Conservation (phyloP, 352 stramenopile genomes). For the Globisporangium emineosum region DNA sequence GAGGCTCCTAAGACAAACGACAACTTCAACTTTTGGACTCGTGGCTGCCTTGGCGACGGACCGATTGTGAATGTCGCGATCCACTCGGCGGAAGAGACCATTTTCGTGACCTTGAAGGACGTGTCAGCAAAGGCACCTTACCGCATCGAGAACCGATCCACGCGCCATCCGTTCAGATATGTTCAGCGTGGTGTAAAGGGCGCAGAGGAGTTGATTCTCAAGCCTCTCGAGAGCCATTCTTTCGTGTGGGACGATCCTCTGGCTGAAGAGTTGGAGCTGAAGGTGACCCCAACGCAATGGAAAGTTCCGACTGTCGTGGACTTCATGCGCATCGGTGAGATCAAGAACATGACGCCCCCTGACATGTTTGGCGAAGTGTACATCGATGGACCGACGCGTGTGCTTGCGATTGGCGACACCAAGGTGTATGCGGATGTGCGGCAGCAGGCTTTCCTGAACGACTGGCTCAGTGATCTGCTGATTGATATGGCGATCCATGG, state of each 20-base stretch:
- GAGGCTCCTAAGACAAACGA: constrained; percentile 35
- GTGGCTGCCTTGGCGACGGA: constrained; percentile 63
- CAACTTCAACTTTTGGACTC: constrained; percentile 63
- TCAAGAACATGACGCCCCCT: constrained; percentile 48
- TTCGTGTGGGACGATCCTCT: constrained; percentile 83
- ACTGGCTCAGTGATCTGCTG: constrained; percentile 73
- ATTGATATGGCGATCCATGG: constrained; percentile 76
- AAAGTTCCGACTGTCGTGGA: constrained; percentile 73
- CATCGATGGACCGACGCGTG: constrained; percentile 76
- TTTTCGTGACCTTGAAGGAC: constrained; percentile 71
- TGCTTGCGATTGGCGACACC: constrained; percentile 77
- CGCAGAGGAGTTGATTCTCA: constrained; percentile 63
- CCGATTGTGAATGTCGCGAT: constrained; percentile 66
- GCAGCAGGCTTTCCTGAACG: constrained; percentile 48
- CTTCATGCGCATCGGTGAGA: constrained; percentile 69
- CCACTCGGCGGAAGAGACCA: constrained; percentile 58
- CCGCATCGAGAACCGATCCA: constrained; percentile 86
- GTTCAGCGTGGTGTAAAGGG: constrained; percentile 54
- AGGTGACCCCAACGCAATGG: constrained; percentile 55
- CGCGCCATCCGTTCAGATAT: constrained; percentile 68
- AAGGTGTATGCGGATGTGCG: constrained; percentile 56
- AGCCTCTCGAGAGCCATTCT: constrained; percentile 68
- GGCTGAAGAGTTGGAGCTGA: constrained; percentile 41
- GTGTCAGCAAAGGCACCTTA: constrained; percentile 66
- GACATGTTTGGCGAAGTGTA: constrained; percentile 81